Evolutionary conservation across 2,329 filamentous ascomycete genomes (phyloP), one percentile per base, ranked within the genome.

Genomic region (Xylaria multiplex): DNA sequence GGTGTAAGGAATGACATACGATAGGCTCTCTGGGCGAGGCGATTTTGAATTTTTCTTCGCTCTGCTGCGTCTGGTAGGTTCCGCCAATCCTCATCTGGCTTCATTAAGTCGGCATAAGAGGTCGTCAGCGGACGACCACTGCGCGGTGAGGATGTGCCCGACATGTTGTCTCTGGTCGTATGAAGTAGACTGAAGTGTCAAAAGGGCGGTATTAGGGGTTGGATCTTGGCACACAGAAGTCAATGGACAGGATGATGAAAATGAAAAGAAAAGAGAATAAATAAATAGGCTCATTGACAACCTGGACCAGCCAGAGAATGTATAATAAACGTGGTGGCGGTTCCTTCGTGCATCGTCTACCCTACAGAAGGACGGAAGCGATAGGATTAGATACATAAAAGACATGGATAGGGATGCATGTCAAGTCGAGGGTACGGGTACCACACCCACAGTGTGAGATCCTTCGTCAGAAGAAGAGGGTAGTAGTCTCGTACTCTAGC

Each of bases 71-170:
- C 74, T 27, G 75, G 74, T 19, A 77, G 72, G 55, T 75, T 76
- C 58, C 76, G 75, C 76, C 76, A 78, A 55, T 78, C 76, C 67
- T 78, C 76, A 32, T 77, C 75, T 5, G 75, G 76, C 69, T 76
- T 77, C 75, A 78, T 77, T 22, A 78, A 62, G 59, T 78, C 75
- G 48, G 73, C 75, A 50, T 78, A 78, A 1, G 75, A 75, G 19
- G 75, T 75, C 45, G 74, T 77, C 42, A 77, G 72, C 60, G 75
- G 74, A 63, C 76, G 74, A 46, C 74, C 75, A 69, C 73, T 74
- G 43, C 76, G 76, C 30, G 74, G 71, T 67, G 75, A 74, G 37
- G 74, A 68, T 66, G 72, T 74, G 40, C 72, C 72, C 55, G 71
- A 75, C 73, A 73, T 75, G 66, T 46, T 67, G 55, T 57, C 40